Evolutionary conservation across 106 monocot species (phyloP), one percentile per base, ranked within the genome.

Genomic region (Apostasia shenzhenica): DNA sequence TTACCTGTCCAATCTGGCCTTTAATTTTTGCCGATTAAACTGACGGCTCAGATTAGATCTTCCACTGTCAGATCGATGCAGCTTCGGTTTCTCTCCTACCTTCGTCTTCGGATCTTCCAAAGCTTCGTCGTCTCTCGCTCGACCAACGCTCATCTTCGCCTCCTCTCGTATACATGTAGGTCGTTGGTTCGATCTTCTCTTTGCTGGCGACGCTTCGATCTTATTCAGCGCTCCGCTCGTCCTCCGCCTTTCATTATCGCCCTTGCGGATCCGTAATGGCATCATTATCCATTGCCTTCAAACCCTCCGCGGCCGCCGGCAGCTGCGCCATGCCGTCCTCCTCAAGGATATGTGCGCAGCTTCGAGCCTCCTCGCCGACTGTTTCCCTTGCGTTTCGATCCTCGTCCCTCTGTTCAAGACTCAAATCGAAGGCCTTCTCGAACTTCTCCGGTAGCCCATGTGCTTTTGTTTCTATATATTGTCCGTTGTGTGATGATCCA

Each of bases 191-290:
- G 26, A 26, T 26, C 26, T 26, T 26, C 26, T 26, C 26, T 26
- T 26, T 26, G 26, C 63, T 65, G 65, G 65, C 65, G n/a, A 12
- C 5, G 47, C 48, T 65, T 41, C 48, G 65, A 47, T 37, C 65
- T 2, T 2, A 38, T 12, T 48, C 37, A 8, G 44, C 6, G 10
- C 13, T 45, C 4, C 14, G 13, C 4, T 63, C 62, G 43, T 63
- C 62, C 62, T 45, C 62, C 4, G 45, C 0, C 14, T n/a, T 4
- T 56, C 56, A 2, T 8, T 37, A 12, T 49, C 48, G 45, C 65
- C 14, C 48, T 3, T 37, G 48, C 14, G 48, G 37, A 48, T 48
- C 46, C 7, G 8, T 65, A 13, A 65, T 65, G 65, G 65, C 65
- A 0, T 65, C 65, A 1, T 13, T 48, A 26, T 65, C 65, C 8